Percentiles rank a stretch among this genome's conserved stretches.
Evolutionary conservation across 1,139 yeast genomes (phyloP).

Genomic region (Debaryomyces psychrophilus): DNA sequence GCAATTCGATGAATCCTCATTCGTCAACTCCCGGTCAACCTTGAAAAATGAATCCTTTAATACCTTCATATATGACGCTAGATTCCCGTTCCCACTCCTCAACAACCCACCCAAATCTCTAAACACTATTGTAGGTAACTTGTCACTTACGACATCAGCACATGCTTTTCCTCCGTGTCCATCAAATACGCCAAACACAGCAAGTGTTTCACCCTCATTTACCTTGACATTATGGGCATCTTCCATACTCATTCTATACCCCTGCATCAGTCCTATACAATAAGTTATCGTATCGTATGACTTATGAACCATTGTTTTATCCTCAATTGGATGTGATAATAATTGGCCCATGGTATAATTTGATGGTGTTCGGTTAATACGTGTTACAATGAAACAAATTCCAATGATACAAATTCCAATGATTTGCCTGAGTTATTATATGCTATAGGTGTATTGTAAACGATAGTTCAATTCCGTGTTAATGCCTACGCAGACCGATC

Average conservation of each 20-base stretch:
- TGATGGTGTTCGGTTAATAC: neutral
- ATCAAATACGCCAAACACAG: conserved; percentile 74
- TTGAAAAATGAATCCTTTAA: conserved; percentile 59
- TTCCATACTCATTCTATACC: conserved; percentile 75
- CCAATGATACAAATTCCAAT: neutral
- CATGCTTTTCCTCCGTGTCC: conserved; percentile 78
- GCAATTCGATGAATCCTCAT: conserved; percentile 47
- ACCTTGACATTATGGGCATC: conserved; percentile 65
- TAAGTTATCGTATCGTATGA: conserved; percentile 53
- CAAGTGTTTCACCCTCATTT: conserved; percentile 48
- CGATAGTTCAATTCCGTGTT: neutral
- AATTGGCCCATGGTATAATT: conserved; percentile 64
- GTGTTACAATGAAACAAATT: neutral
- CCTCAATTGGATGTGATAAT: conserved; percentile 75
- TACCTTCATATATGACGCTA: conserved; percentile 28
- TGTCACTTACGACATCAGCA: conserved; percentile 56
- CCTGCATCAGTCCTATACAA: conserved; percentile 78
- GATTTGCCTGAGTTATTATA: neutral
- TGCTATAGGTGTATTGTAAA: neutral
- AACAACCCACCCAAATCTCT: conserved; percentile 25
- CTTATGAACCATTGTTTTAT: conserved; percentile 56
- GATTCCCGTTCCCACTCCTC: conserved; percentile 7
- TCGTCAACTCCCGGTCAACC: conserved; percentile 57
- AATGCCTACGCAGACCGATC: neutral
- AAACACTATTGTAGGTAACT: conserved; percentile 40